Conservation (phyloP, 2,329 filamentous ascomycete genomes). For the Plectosphaerella cucumerina region DNA sequence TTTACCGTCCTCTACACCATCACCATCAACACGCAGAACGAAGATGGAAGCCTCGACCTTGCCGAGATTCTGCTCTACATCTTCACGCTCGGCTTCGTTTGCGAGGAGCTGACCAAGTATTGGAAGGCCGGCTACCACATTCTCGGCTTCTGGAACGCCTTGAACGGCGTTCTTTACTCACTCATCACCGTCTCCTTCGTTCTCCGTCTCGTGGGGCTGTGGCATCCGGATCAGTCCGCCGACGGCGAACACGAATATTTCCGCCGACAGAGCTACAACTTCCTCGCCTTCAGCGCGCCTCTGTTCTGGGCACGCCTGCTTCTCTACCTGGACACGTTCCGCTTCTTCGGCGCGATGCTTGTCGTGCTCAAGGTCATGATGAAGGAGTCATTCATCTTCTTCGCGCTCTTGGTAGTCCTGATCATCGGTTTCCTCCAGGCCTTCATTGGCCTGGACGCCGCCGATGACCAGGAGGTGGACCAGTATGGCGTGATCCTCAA, state of each 20-base stretch:
- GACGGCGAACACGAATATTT: constrained; percentile 49
- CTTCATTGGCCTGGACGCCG: constrained; percentile 85
- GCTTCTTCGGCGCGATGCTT: constrained; percentile 97
- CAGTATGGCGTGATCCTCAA: constrained; percentile 73
- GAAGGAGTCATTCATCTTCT: constrained; percentile 94
- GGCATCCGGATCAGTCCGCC: constrained; percentile 38
- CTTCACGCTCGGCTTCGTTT: constrained; percentile 88
- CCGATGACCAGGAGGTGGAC: constrained; percentile 65
- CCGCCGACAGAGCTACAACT: constrained; percentile 87
- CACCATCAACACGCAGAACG: constrained; percentile 93
- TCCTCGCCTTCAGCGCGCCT: constrained; percentile 86
- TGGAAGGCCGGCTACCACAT: constrained; percentile 93
- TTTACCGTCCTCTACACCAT: constrained; percentile 83
- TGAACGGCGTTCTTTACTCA: constrained; percentile 80
- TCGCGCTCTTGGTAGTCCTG: constrained; percentile 81
- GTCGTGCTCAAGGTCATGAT: constrained; percentile 95
- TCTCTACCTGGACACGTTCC: constrained; percentile 87
- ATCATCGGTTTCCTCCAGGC: constrained; percentile 86
- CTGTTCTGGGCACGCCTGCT: constrained; percentile 96
- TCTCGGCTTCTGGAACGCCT: constrained; percentile 94
- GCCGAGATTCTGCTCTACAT: constrained; percentile 83
- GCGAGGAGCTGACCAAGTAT: constrained; percentile 81
- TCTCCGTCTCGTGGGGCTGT: constrained; percentile 73
- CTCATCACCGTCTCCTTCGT: constrained; percentile 76
- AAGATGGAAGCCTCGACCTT: constrained; percentile 73